Evolutionary conservation across 345 rosid genomes (phyloP).

Genomic region (Barbarea vulgaris): DNA sequence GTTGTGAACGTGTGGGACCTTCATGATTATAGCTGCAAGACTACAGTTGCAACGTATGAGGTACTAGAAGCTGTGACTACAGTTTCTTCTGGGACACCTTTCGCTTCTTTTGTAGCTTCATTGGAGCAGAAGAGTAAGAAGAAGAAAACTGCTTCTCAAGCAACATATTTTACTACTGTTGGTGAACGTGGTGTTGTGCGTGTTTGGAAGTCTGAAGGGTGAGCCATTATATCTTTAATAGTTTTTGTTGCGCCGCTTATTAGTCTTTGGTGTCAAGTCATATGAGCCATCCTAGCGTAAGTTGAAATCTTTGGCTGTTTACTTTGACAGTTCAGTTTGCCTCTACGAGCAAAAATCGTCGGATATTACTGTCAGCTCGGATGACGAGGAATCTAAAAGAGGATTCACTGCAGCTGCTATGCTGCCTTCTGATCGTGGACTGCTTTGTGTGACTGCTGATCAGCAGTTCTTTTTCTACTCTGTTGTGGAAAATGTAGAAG

Average conservation of each 20-base stretch:
- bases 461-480: constrained; percentile 80
- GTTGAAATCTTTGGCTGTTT: constrained; percentile 35
- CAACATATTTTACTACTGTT: constrained; percentile 64
- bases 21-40: constrained; percentile 66
- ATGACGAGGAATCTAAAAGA: constrained; percentile 59
- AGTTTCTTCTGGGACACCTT: constrained; percentile 54
- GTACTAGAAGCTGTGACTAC: constrained; percentile 75
- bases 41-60: constrained; percentile 80
- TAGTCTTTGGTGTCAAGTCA: not conserved
- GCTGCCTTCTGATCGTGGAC: constrained; percentile 73
- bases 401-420: constrained; percentile 75
- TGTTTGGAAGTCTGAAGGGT: constrained; percentile 90
- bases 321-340: constrained; percentile 72
- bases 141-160: constrained; percentile 45
- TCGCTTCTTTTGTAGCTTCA: constrained; percentile 53
- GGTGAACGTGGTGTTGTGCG: constrained; percentile 91
- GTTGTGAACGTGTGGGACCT: constrained; percentile 97
- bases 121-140: constrained; percentile 47
- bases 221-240: constrained; percentile 18
- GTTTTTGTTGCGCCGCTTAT: not conserved
- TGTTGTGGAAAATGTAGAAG: constrained; percentile 49
- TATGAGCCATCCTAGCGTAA: not conserved
- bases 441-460: constrained; percentile 94
- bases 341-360: constrained; percentile 78
- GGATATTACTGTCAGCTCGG: constrained; percentile 65